Conservation (phyloP, 192 early-diverging fungal species). For the Coemansia sp. region DNA sequence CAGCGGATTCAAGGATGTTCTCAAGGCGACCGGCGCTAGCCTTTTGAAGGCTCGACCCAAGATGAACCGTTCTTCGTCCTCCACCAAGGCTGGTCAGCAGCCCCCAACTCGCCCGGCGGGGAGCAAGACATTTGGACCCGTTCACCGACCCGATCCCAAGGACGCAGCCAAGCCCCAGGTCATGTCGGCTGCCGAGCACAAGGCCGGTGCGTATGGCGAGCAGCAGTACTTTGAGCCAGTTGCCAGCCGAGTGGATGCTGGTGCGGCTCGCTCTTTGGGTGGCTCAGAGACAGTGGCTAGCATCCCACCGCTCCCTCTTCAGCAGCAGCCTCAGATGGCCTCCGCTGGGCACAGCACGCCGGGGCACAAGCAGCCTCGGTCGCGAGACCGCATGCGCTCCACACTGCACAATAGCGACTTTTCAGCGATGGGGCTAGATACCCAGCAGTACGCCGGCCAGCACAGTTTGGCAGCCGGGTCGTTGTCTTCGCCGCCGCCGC, state of each 20-base stretch:
- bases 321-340: slow-evolving; percentile 7
- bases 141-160: slow-evolving; percentile 27
- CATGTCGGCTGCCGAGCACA: slow-evolving; percentile 17
- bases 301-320: neutral
- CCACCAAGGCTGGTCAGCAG: slow-evolving; percentile 14
- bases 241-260: neutral
- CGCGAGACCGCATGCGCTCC: slow-evolving; percentile 51
- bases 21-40: slow-evolving; percentile 43
- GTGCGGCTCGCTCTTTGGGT: neutral
- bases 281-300: neutral
- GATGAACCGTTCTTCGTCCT: slow-evolving; percentile 32
- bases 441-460: slow-evolving; percentile 2
- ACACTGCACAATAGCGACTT: slow-evolving; percentile 45
- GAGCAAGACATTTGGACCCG: slow-evolving; percentile 16
- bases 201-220: neutral
- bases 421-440: slow-evolving; percentile 13
- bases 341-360: slow-evolving; percentile 16
- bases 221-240: slow-evolving; percentile 8
- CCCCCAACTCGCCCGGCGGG: neutral
- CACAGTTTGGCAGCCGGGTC: slow-evolving; percentile 6
- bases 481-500: slow-evolving; percentile 17
- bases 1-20: slow-evolving; percentile 39
- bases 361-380: slow-evolving; percentile 49
- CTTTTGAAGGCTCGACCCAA: slow-evolving; percentile 38
- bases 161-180: neutral